A percentile compares a stretch with the other conserved stretches of the same genome.
Conservation (phyloP, 106 monocot species). For the Allium sativum region DNA sequence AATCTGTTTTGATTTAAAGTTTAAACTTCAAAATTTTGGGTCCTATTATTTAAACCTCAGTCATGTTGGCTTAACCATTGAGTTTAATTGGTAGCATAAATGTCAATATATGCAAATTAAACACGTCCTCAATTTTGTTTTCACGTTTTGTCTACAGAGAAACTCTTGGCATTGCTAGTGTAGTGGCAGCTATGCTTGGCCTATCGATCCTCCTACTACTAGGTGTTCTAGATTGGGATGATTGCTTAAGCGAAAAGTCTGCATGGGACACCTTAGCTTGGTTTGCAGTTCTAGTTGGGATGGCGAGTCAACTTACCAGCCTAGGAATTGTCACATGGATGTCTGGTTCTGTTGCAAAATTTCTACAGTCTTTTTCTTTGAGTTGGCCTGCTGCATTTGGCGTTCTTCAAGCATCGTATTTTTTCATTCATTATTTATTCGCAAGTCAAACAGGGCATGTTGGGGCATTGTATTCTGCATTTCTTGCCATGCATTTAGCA, state of each 20-base stretch:
- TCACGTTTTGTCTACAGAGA: slow-evolving; percentile 20
- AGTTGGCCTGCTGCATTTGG: slow-evolving; percentile 88
- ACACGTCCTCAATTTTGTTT: neutral
- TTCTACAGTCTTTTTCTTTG: slow-evolving; percentile 71
- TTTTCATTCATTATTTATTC: slow-evolving; percentile 91
- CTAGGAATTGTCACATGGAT: slow-evolving; percentile 83
- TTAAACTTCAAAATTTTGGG: neutral
- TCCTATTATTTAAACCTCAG: neutral
- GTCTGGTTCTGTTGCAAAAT: slow-evolving; percentile 75
- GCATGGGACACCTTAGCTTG: slow-evolving; percentile 96
- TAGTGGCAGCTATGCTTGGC: slow-evolving; percentile 93
- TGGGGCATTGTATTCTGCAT: slow-evolving; percentile 89
- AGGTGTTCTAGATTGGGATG: slow-evolving; percentile 92
- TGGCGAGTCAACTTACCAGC: slow-evolving; percentile 89
- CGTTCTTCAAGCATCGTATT: slow-evolving; percentile 80
- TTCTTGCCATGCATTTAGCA: slow-evolving; percentile 95
- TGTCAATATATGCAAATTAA: neutral
- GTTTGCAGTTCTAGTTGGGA: slow-evolving; percentile 97
- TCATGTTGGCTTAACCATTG: neutral
- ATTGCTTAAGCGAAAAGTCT: slow-evolving; percentile 89
- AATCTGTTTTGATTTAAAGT: neutral
- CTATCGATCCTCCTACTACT: slow-evolving; percentile 79
- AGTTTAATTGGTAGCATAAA: neutral
- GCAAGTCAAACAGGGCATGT: slow-evolving; percentile 99
- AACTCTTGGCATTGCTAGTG: slow-evolving; percentile 71